Evolutionary conservation across 768 basidiomycete species (phyloP), one percentile per base, ranked within the genome.

Genomic region (Phaeotremella skinneri): DNA sequence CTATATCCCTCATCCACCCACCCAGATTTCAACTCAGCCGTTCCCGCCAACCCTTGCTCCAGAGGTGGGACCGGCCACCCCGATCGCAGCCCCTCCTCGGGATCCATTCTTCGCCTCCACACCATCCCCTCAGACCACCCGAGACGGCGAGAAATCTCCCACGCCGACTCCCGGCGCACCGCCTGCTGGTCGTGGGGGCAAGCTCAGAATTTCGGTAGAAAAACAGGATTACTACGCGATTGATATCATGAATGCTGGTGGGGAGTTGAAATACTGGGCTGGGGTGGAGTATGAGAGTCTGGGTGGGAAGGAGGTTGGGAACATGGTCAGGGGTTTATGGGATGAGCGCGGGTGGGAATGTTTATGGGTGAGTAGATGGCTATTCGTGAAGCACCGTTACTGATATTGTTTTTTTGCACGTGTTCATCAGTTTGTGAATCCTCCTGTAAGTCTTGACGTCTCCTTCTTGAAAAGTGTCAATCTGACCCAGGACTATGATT

Each of bases 331-430:
- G 30, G 65, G 39, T 2, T 52, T 77, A 25, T 77, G 74, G 74
- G 66, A 69, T 52, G 60, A 61, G 43, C 56, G 70, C 30, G 74
- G 74, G 2, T 77, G 68, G 63, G 76, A 77, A 37, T 75, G 74
- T 61, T 27, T 71, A 4, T 77, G 74, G 72, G 70, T 75, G 56
- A 66, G 70, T 68, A 14, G 20, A 6, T 25, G 48, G 21, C 5
- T 17, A 21, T 4, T 29, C 17, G 16, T 37, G 4, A 17, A 32
- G 26, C n/a, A n/a, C n/a, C n/a, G n/a, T n/a, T n/a, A n/a, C n/a
- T n/a, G 17, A 32, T 34, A 2, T 1, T 20, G 37, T 39, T 21
- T 30, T 13, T 1, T 2, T 2, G 27, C 5, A 17, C 2, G 9
- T 9, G 50, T 26, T 31, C 16, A n/a, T 13, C 29, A 70, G 68